Base-by-base conservation (phyloP, 2,329 filamentous ascomycete species). In the Fusarium incarnatum region DNA sequence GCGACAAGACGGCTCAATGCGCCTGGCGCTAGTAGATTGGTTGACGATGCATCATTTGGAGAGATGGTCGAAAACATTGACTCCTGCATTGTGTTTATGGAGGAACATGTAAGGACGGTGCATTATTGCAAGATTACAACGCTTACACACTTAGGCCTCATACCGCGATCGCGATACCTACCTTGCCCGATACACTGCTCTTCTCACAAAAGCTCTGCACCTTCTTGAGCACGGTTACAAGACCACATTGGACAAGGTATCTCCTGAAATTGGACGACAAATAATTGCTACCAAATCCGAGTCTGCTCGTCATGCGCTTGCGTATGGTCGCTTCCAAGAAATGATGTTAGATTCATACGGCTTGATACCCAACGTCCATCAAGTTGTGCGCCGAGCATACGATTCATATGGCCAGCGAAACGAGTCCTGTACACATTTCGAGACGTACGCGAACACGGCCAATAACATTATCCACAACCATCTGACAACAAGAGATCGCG, bases 31-130 rank as follows among this genome's bases (percentile, higher is more conserved):
- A 91, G 93, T 50, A 94, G 91, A 60, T 85, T 97, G 58, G 94
- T 98, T 18, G 92, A 94, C 47, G 91, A 91, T 60, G 90, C 91
- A 53, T 92, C 92, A 46, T 98, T 98, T 76, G 90, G 92, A 4
- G 93, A 97, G 56, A 97, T 98, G 85, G 83, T 99, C 50, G 87
- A 88, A 48, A 95, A 94, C 68, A 84, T 99, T 52, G 94, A 98
- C 80, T 89, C 93, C 56, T 99, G 95, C 78, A 89, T 99, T 72
- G 91, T 91, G 30, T 98, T 98, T 77, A 98, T 98, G 94, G 88
- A 92, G 65, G 86, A 88, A 55, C 93, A 98, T 82, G 92, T 94
- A 81, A 78, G 90, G 11, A 18, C 79, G 3, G 15, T 22, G 5
- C 20, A 22, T 27, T 13, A 12, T 32, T 28, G 20, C 6, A 15